Base-by-base conservation (phyloP, 805 yeast species). In the Starmerella cellae region DNA sequence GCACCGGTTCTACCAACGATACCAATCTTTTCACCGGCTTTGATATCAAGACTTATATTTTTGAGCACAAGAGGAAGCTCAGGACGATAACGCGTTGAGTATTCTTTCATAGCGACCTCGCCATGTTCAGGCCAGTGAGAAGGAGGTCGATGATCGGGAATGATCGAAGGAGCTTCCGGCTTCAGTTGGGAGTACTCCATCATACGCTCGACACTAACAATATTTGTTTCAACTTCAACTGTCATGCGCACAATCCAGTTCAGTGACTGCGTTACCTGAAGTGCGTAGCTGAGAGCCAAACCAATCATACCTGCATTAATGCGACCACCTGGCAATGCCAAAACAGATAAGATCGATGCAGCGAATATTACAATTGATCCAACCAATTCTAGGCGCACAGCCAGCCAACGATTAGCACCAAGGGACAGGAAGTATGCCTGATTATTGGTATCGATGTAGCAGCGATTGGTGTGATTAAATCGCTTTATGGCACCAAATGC, bases 181-280 rank as follows among this genome's bases (percentile, higher is more conserved):
- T 65, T 65, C 47, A 91, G 66, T n/a, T 65, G 61, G 29, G 94
- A 74, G 60, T 87, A 88, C 60, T 88, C 98, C 62, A 82, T 69
- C 41, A 88, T 77, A 64, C 98, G 77, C 66, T 88, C 98, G 35
- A 93, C 95, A 17, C 94, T 82, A 30, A 91, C 98, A 65, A 91
- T 87, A 62, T 85, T 88, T 11, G 96, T 85, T 62, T 91, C 98
- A 36, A 91, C 95, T 55, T 91, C 98, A 35, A 91, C 98, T 0
- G 96, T 83, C 97, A 87, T 88, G 65, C 99, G 74, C 24, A 91
- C 97, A 62, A 91, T 84, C 96, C 96, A 88, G 61, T 85, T 88
- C 62, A 91, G 71, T 0, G 95, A 73, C 62, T 85, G 95, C 0
- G 99, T 91, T 47, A 87, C 73, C 61, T 84, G 94, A 49, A 91